Base-by-base conservation (phyloP, 805 yeast species). In the Starmerella floris region DNA sequence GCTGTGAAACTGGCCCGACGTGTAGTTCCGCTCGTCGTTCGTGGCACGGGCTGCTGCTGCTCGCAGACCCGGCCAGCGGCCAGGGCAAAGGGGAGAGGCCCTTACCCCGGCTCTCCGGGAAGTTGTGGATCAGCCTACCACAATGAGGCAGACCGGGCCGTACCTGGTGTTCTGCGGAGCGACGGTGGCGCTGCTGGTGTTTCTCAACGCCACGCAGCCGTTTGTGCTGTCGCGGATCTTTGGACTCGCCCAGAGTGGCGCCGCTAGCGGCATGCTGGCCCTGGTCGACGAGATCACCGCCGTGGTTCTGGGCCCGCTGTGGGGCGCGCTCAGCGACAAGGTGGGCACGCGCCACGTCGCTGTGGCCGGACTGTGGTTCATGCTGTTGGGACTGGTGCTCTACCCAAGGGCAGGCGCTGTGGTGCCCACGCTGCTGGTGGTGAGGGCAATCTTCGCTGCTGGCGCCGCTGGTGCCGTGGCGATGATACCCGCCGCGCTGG, bases 251-350 rank as follows among this genome's bases (percentile, higher is more conserved):
- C 53, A 56, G 27, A 52, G 62, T 26, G 76, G 76, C 11, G 62
- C 65, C 30, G 66, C 66, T 41, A 67, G 70, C 23, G 75, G 76
- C 0, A 59, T 67, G 2, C 53, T 73, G 25, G 73, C 74, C 1
- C 69, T 76, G 33, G 69, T 67, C 16, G 85, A 79, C 55, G 85
- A 79, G 55, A 44, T 77, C 9, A 59, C 73, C 0, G 65, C 74
- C 4, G 69, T 79, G 39, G 37, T 66, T 0, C 51, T 68, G 16
- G 69, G 80, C 11, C 85, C 87, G 0, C 58, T 77, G 20, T 60
- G 77, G 48, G 88, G 87, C 3, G 71, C 79, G 0, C 52, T 75
- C 23, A 68, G 74, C 49, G 87, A 79, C 53, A 68, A 70, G 50
- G 58, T 77, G 39, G 84, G 84, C 4, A 64, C 83, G 1, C 67